phyloP scores from a whole-genome alignment of 345 rosid species.

The Gossypium australe region DNA sequence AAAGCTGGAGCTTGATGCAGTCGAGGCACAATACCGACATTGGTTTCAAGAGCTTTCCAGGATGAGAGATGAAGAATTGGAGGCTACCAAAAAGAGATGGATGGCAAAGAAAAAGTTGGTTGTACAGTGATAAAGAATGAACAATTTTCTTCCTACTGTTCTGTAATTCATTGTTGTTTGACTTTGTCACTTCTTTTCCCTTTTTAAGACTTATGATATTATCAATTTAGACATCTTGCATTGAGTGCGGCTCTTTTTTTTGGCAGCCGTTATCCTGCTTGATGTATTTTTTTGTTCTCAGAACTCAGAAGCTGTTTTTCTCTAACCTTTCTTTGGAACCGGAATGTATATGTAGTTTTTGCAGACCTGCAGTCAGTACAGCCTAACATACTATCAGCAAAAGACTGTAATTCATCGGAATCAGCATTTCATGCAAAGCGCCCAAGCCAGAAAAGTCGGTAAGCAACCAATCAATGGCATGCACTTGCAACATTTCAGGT shows the following conservation, averaged over 20 bases:
- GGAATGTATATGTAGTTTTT: conserved; percentile 5
- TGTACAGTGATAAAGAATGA: conserved; percentile 12
- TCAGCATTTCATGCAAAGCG: not conserved
- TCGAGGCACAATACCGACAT: conserved; percentile 58
- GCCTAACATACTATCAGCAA: not conserved
- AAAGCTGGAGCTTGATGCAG: conserved; percentile 51
- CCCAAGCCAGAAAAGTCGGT: not conserved
- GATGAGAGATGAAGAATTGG: conserved; percentile 71
- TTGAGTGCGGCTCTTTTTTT: conserved; percentile 17
- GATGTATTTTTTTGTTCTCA: not conserved
- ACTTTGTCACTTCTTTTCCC: not conserved
- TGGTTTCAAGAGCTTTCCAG: conserved; percentile 51
- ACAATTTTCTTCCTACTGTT: not conserved
- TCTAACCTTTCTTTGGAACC: not conserved
- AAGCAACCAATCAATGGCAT: not conserved
- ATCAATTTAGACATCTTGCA: conserved; percentile 5
- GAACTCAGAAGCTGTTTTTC: conserved; percentile 8
- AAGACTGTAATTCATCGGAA: not conserved
- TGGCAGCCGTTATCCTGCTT: conserved; percentile 6
- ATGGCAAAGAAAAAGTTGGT: conserved; percentile 32
- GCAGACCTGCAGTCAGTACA: not conserved
- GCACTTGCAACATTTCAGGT: not conserved
- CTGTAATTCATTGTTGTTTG: not conserved
- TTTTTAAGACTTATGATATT: not conserved
- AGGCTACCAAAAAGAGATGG: conserved; percentile 59